Base-by-base conservation (phyloP, 495 filamentous ascomycete species). In the Cetradonia linearis region DNA sequence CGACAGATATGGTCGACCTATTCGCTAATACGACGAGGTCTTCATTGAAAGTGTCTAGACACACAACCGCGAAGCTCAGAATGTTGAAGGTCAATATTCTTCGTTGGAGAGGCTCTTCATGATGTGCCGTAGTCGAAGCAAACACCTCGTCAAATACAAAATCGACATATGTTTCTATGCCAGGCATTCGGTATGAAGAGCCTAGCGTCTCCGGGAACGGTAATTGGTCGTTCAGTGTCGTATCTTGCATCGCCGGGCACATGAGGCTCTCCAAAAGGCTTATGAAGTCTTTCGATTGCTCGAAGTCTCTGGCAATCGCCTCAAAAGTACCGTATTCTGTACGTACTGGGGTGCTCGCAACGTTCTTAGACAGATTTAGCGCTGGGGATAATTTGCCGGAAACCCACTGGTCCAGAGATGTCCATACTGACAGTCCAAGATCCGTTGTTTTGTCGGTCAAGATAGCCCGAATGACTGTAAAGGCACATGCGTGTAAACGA, bases 121-220 rank as follows among this genome's bases (percentile, higher is more conserved):
- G 65, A 46, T 89, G 84, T 11, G 70, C 72, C n/a, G 78, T 69
- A 60, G 81, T 85, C 44, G 75, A 70, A 14, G 80, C 78, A 61
- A 95, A 86, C 25, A 90, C 81, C 44, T 81, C 77, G 27, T 88
- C 88, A 56, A 96, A 61, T 23, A 87, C 80, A 68, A 95, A 96
- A 73, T 99, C 94, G 61, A 96, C 73, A 63, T 96, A 97, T 5
- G 86, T 83, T 58, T 96, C 91, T 62, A 99, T 88, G 4, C 94
- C 93, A 20, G 89, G 80, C 75, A 86, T 84, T 54, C 93, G 83
- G 65, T 83, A 85, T 9, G 82, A 76, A 14, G 81, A 79, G n/a
- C 91, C 90, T n/a, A 97, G 76, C 38, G 78, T 81, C 67, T 96
- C 91, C 0, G 93, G 88, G 68, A 96, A 97, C 0, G 92, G 84